Evolutionary conservation across 768 basidiomycete genomes (phyloP).

Genomic region (Boletus vinaceobasis): DNA sequence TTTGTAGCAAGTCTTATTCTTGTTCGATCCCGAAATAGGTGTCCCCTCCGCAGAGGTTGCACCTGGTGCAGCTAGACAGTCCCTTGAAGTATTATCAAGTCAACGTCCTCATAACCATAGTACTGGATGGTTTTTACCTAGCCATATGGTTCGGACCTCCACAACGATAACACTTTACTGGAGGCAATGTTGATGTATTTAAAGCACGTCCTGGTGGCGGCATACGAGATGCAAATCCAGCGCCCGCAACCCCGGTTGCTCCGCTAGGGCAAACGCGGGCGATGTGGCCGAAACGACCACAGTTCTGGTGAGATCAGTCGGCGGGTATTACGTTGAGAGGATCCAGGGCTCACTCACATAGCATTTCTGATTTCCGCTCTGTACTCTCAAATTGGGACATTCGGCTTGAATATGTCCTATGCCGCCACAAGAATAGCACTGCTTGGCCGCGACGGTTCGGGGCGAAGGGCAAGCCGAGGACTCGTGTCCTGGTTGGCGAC

Average conservation of each 20-base stretch:
- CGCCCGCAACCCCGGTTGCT: conserved; percentile 33
- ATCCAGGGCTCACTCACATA: conserved; percentile 52
- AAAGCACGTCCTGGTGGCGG: conserved; percentile 73
- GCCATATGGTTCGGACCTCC: conserved; percentile 89
- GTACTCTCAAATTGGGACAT: conserved; percentile 75
- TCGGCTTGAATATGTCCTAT: conserved; percentile 89
- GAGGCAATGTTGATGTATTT: conserved; percentile 73
- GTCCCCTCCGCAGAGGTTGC: conserved; percentile 46
- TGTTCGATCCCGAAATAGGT: conserved; percentile 43
- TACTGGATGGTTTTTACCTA: conserved; percentile 40
- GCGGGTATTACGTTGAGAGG: conserved; percentile 1
- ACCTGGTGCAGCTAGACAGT: conserved; percentile 76
- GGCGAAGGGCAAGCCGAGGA: conserved; percentile 85
- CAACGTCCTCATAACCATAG: conserved; percentile 6
- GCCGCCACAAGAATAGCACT: conserved; percentile 92
- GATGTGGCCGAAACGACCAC: conserved; percentile 80
- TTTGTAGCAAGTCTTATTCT: conserved; percentile 82
- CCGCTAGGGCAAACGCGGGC: conserved; percentile 70
- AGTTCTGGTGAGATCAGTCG: conserved; percentile 47
- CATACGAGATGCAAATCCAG: conserved; percentile 59
- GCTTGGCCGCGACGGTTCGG: conserved; percentile 77
- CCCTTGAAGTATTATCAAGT: conserved; percentile 41
- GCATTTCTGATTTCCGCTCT: conserved; percentile 72
- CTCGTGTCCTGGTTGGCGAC: conserved; percentile 92
- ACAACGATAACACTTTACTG: conserved; percentile 87